A percentile compares a stretch with the other conserved stretches of the same genome.
These are phyloP conservation scores for Combretum micranthum DNA, from an alignment of 345 rosid genomes.

Conservation along the genomic window DNA sequence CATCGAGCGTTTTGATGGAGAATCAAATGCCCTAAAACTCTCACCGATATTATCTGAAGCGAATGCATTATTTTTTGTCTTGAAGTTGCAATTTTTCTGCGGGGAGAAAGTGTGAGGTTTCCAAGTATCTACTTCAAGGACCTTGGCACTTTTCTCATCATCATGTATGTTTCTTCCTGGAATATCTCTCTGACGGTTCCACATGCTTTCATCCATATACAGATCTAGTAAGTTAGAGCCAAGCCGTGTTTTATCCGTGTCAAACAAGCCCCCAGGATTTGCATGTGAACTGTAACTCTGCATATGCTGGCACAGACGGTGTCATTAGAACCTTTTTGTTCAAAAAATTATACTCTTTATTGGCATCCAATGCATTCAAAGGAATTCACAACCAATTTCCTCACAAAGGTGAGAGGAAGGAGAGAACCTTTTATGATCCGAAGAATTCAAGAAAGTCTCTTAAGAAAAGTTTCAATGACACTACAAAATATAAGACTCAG, in stretches of 20 bases:
- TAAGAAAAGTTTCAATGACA: too few relatives aligned
- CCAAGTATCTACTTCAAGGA: constrained; percentile 96
- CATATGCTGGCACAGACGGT: constrained; percentile 9
- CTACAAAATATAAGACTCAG: too few relatives aligned
- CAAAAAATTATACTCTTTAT: background rate
- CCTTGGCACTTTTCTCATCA: constrained; percentile 66
- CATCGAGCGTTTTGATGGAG: constrained; percentile 43
- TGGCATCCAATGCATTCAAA: background rate
- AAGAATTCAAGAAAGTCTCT: background rate
- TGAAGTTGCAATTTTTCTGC: constrained; percentile 15
- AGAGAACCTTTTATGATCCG: background rate
- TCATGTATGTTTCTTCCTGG: constrained; percentile 26
- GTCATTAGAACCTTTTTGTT: too few relatives aligned
- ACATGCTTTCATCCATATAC: constrained; percentile 65
- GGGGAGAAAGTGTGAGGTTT: constrained; percentile 51
- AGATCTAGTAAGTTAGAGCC: constrained; percentile 63
- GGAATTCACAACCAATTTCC: background rate
- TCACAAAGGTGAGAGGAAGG: background rate
- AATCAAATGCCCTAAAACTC: constrained; percentile 31
- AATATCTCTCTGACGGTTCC: constrained; percentile 27
- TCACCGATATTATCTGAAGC: constrained; percentile 28
- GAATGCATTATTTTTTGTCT: constrained; percentile 14
- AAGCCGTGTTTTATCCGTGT: constrained; percentile 17
- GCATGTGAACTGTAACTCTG: constrained; percentile 50
- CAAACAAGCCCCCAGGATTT: constrained; percentile 29